Evolutionary conservation across 2,329 filamentous ascomycete species (phyloP).

Genomic region (Aspergillus caelatus): DNA sequence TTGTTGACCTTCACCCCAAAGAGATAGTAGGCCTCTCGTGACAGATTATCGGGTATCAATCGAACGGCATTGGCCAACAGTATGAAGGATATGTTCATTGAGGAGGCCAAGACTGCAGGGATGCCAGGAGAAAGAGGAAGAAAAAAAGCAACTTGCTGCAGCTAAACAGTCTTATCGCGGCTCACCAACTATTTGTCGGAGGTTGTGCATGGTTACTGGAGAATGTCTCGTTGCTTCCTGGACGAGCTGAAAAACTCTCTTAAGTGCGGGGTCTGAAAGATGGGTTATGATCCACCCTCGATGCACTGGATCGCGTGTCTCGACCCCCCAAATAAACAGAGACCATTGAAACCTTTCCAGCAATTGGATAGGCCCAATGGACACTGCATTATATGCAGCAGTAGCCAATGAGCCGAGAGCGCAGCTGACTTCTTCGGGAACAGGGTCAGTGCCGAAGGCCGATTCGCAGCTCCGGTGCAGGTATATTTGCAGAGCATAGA

Average conservation of each 20-base stretch:
- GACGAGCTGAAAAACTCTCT: background rate
- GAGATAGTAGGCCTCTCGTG: no score
- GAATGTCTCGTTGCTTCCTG: background rate
- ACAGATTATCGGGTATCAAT: no score
- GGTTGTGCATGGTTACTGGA: constrained; percentile 1
- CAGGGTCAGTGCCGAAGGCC: constrained; percentile 7
- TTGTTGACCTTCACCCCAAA: no score
- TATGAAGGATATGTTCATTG: background rate
- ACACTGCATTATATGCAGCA: constrained; percentile 11
- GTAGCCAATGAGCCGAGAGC: constrained; percentile 7
- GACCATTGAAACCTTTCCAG: constrained; percentile 19
- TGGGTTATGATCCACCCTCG: constrained; percentile 10
- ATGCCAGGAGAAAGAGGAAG: background rate
- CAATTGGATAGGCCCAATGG: constrained; percentile 8
- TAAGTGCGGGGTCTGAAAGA: constrained; percentile 14
- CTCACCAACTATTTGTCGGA: background rate
- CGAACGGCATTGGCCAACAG: background rate
- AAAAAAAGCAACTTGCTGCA: background rate
- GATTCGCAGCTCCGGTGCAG: constrained; percentile 10
- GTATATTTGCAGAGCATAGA: constrained; percentile 13
- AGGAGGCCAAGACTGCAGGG: background rate
- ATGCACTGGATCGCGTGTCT: constrained; percentile 15
- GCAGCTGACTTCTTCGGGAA: background rate
- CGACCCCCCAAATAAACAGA: constrained; percentile 12
- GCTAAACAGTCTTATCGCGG: background rate